A percentile compares a stretch with the other conserved stretches of the same genome.
Conservation (phyloP, 495 filamentous ascomycete species). For the Aspergillus campestris region DNA sequence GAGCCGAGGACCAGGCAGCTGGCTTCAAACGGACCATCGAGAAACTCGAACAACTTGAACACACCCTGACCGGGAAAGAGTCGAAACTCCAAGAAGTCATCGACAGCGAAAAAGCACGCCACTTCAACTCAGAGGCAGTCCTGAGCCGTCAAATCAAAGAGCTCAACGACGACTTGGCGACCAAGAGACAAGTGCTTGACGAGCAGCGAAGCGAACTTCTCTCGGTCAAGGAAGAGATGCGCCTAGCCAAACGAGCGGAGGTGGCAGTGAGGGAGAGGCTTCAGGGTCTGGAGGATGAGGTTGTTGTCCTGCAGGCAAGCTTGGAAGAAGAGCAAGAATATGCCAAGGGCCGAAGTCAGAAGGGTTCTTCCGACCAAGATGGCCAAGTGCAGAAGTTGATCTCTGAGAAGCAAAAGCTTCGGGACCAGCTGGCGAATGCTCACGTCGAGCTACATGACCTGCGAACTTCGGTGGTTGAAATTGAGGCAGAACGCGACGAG, state of each 20-base stretch:
- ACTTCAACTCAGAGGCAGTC: constrained; percentile 45
- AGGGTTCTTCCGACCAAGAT: constrained; percentile 38
- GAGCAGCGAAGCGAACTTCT: constrained; percentile 51
- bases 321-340: constrained; percentile 67
- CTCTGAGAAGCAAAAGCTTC: constrained; percentile 51
- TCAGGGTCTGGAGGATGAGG: constrained; percentile 70
- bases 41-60: constrained; percentile 58
- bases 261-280: constrained; percentile 56
- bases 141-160: constrained; percentile 50
- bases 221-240: constrained; percentile 56
- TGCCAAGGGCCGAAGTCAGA: constrained; percentile 46
- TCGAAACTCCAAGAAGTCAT: constrained; percentile 55
- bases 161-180: constrained; percentile 46
- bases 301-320: constrained; percentile 64
- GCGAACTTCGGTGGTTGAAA: constrained; percentile 41
- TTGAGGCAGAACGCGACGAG: constrained; percentile 57
- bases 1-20: constrained; percentile 57
- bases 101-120: constrained; percentile 50
- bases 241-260: constrained; percentile 56
- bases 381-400: constrained; percentile 40
- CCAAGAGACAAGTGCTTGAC: constrained; percentile 45
- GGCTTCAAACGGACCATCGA: constrained; percentile 68
- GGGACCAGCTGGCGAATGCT: constrained; percentile 53
- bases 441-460: constrained; percentile 53
- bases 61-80: constrained; percentile 57